Base-by-base conservation (phyloP, 139 green algal species). In the Tetratostichococcus sp. region DNA sequence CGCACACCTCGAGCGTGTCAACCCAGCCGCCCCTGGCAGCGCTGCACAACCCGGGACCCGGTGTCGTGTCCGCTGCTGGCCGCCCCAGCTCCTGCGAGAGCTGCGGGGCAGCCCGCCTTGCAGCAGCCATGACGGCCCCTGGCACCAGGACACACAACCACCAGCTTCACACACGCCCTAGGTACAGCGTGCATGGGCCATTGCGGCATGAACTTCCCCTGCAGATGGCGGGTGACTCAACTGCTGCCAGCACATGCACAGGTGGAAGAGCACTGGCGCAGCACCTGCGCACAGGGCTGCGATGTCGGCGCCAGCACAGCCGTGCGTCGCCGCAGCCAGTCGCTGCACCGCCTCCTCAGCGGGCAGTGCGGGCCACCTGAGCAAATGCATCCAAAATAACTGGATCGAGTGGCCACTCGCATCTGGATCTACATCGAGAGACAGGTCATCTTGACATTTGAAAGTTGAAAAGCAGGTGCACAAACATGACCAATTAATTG, bases 241-340 rank as follows among this genome's bases (percentile, higher is more conserved):
- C n/a, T n/a, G n/a, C n/a, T n/a, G n/a, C n/a, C n/a, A n/a, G n/a
- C n/a, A n/a, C n/a, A n/a, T n/a, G n/a, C n/a, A n/a, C n/a, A n/a
- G n/a, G n/a, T n/a, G n/a, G n/a, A n/a, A n/a, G n/a, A n/a, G n/a
- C n/a, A n/a, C n/a, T n/a, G n/a, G n/a, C n/a, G n/a, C n/a, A n/a
- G 89, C 90, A 4, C 79, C 81, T 1, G 82, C 80, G 65, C 81
- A 86, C 1, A 96, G 84, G 1, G 86, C 86, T 22, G 84, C 72
- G 39, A 96, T 82, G 79, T 96, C 91, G 0, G 91, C 91, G 26
- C 91, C 90, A 22, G 89, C 89, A 74, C 72, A 92, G 17, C 89
- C 89, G 35, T 92, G 84, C 22, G 89, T 89, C 1, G 77, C 73
- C 4, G 72, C 80, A 4, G 86, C 89, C 39, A 94, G 50, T 21